These are phyloP conservation scores for Pyrenophora seminiperda DNA, from an alignment of 2,329 filamentous ascomycete species.

Conservation along the genomic window DNA sequence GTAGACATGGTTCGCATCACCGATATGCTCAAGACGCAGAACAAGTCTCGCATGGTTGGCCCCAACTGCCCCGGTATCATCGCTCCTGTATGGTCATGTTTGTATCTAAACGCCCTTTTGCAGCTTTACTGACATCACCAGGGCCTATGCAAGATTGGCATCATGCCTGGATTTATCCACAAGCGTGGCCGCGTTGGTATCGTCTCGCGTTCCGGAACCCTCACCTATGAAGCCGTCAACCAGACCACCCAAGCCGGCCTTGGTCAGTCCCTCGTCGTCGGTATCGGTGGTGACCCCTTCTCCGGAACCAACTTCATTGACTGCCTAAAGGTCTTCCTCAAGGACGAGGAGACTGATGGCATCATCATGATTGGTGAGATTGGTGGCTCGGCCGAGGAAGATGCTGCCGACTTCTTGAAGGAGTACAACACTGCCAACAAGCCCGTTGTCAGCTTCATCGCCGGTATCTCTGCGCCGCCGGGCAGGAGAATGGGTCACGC, in stretches of 20 bases:
- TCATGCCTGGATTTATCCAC: constrained; percentile 99
- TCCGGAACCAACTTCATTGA: constrained; percentile 99
- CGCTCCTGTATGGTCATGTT: constrained; percentile 61
- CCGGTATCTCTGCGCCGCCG: constrained; percentile 94
- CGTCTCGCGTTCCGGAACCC: constrained; percentile 95
- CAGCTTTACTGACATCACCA: constrained; percentile 38
- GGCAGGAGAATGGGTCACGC: constrained; percentile 98
- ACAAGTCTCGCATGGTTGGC: constrained; percentile 93
- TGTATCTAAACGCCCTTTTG: neutral
- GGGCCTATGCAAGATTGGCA: constrained; percentile 99
- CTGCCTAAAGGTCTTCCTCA: constrained; percentile 94
- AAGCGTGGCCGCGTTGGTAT: constrained; percentile 99
- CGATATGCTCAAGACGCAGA: constrained; percentile 95
- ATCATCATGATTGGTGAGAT: constrained; percentile 99
- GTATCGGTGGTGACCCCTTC: constrained; percentile 98
- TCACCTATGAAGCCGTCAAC: constrained; percentile 99
- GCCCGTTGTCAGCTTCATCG: constrained; percentile 97
- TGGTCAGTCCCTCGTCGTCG: constrained; percentile 96
- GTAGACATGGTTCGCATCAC: constrained; percentile 99
- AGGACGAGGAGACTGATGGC: constrained; percentile 95
- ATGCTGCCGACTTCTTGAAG: constrained; percentile 95
- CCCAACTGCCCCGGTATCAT: constrained; percentile 99
- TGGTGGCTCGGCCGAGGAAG: constrained; percentile 95
- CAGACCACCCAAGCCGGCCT: constrained; percentile 97
- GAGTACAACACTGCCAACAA: constrained; percentile 90